Base-by-base conservation (phyloP, 108 stramenopile genomes). In the Fistulifera pelliculosa region DNA sequence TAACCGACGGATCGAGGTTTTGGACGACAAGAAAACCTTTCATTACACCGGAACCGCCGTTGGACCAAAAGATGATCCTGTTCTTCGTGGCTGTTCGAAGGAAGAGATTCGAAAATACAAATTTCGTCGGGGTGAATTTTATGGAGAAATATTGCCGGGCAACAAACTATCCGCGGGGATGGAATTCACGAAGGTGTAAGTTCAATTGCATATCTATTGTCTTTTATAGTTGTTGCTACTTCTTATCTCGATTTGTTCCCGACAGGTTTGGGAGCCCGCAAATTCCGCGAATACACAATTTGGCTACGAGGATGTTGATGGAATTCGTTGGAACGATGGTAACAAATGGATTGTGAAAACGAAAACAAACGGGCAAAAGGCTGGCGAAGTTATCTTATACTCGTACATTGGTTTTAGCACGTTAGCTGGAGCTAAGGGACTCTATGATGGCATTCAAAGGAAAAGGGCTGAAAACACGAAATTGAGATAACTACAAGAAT, bases 301-400 rank as follows among this genome's bases (percentile, higher is more conserved):
- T 11, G 45, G 43, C 1, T 61, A 55, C 38, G 59, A 55, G 19
- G 70, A 45, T 40, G 48, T 61, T 6, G 66, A 74, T 56, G 73
- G 73, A 1, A 74, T 74, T 51, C 73, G 67, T 26, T 74, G 73
- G 73, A 65, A 69, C 21, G 73, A 74, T 28, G 73, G 68, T 3
- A 69, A 65, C 51, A 68, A 68, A 48, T 68, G 65, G 62, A 65
- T 61, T 22, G 60, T 61, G 1, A 38, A 55, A 23, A 14, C 19
- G 18, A 55, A 64, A 31, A 25, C 47, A 11, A 6, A 21, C 2
- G 22, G n/a, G 13, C 22, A 25, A 3, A 18, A 24, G 26, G 40
- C 41, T 41, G 69, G 63, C n/a, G 63, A 64, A 49, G 41, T 52
- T 11, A 64, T 71, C 27, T 64, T 65, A 26, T 45, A 44, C 5